Conservation (phyloP, 345 rosid genomes). For the Bruguiera parviflora region DNA sequence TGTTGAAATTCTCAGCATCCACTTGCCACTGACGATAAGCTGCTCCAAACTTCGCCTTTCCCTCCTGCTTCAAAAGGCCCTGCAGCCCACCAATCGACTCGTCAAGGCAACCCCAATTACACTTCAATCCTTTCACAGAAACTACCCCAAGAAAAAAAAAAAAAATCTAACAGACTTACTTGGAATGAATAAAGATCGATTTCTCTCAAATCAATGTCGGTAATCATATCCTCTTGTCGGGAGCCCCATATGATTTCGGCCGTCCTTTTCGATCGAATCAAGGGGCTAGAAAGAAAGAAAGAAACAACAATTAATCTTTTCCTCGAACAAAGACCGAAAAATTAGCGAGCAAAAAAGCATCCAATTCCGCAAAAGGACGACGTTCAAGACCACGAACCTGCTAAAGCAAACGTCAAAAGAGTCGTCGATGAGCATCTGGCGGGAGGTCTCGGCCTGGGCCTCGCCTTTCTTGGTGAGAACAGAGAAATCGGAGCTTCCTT, state of each 20-base stretch:
- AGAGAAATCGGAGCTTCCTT: slow-evolving; percentile 90
- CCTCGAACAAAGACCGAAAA: background rate
- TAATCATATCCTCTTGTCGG: slow-evolving; percentile 56
- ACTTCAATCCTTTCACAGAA: background rate
- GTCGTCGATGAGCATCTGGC: slow-evolving; percentile 80
- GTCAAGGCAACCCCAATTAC: no score
- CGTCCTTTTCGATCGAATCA: slow-evolving; percentile 74
- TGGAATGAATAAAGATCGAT: slow-evolving; percentile 88
- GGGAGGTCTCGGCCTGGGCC: slow-evolving; percentile 81
- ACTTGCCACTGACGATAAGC: slow-evolving; percentile 78
- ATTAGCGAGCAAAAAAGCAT: no score
- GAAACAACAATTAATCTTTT: background rate
- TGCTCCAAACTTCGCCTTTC: slow-evolving; percentile 66
- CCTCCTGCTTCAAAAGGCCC: slow-evolving; percentile 89
- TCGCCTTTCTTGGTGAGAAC: slow-evolving; percentile 85
- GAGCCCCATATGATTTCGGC: slow-evolving; percentile 84
- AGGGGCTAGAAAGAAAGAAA: slow-evolving; percentile 45
- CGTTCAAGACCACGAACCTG: slow-evolving; percentile 37
- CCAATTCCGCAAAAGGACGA: no score
- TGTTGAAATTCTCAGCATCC: slow-evolving; percentile 72
- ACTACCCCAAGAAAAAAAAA: background rate
- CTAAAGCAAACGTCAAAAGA: slow-evolving; percentile 78
- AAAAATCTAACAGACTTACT: slow-evolving; percentile 4
- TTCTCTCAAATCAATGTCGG: slow-evolving; percentile 72
- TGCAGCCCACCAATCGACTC: slow-evolving; percentile 11